phyloP scores from a whole-genome alignment of 768 basidiomycete species.

The Tulasnella sp. region DNA sequence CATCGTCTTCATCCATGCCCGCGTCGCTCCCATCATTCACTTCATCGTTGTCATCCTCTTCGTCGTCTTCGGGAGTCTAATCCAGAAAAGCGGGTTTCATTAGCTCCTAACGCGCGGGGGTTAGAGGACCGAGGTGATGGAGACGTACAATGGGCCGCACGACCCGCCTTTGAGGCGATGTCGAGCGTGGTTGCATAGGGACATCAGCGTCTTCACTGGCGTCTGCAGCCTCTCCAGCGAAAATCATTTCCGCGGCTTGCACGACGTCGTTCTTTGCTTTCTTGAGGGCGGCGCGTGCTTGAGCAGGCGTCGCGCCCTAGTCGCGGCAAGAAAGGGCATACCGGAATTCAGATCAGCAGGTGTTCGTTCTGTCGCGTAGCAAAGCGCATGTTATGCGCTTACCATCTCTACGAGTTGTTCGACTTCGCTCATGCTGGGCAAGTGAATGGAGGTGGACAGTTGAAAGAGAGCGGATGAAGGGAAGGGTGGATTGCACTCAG shows the following conservation, averaged over 20 bases:
- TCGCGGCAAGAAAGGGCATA: not conserved
- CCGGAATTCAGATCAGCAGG: not conserved
- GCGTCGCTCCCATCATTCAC: not conserved
- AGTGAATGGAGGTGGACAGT: not conserved
- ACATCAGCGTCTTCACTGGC: conserved; percentile 33
- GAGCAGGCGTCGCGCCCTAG: conserved; percentile 70
- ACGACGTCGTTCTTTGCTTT: conserved; percentile 73
- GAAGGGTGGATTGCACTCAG: not conserved
- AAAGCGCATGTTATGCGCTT: conserved; percentile 2
- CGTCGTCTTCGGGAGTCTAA: conserved; percentile 31
- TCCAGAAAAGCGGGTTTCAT: not conserved
- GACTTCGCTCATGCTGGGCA: conserved; percentile 28
- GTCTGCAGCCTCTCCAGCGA: conserved; percentile 74
- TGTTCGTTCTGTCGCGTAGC: too few relatives aligned
- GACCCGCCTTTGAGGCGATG: not conserved
- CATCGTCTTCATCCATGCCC: conserved; percentile 30
- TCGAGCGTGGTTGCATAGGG: not conserved
- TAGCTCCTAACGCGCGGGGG: not conserved
- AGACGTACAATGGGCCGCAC: conserved; percentile 2
- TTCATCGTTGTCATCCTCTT: conserved; percentile 40
- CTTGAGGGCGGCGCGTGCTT: conserved; percentile 73
- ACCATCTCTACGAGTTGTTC: conserved; percentile 57
- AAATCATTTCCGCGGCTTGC: conserved; percentile 78
- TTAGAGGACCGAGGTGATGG: not conserved
- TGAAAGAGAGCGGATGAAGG: not conserved